These are phyloP conservation scores for Torulaspora franciscae DNA, from an alignment of 805 yeast genomes.

Conservation along the genomic window DNA sequence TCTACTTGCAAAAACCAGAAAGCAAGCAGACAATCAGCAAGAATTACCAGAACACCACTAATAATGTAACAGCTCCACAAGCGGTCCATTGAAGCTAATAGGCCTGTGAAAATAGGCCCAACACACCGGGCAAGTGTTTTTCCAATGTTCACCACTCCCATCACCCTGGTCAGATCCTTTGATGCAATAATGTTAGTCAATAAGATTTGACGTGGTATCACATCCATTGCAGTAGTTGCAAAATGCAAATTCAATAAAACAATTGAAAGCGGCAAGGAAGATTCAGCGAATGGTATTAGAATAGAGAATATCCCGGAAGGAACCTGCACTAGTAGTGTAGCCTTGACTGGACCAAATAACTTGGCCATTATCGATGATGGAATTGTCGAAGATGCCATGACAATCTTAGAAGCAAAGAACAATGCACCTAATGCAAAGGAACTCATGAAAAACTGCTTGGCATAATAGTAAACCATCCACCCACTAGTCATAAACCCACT, in stretches of 20 bases:
- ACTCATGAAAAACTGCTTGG: conserved; percentile 47
- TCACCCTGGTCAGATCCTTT: conserved; percentile 62
- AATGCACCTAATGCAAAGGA: conserved; percentile 61
- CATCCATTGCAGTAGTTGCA: conserved; percentile 77
- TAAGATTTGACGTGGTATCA: conserved; percentile 82
- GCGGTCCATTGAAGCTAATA: conserved; percentile 49
- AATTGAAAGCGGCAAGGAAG: conserved; percentile 42
- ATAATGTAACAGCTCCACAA: conserved; percentile 51
- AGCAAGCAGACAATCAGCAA: conserved; percentile 36
- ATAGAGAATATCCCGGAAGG: conserved; percentile 70
- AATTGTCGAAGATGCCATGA: conserved; percentile 63
- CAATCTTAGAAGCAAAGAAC: conserved; percentile 58
- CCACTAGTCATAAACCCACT: conserved; percentile 84
- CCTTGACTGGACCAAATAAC: conserved; percentile 68
- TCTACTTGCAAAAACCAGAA: conserved; percentile 36
- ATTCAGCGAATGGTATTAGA: conserved; percentile 45
- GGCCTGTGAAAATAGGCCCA: conserved; percentile 79
- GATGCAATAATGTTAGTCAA: conserved; percentile 61
- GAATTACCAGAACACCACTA: conserved; percentile 44
- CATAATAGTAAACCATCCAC: conserved; percentile 82
- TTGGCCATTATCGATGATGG: conserved; percentile 72
- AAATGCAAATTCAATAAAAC: conserved; percentile 50
- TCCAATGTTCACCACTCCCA: conserved; percentile 83
- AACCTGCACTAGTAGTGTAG: conserved; percentile 67
- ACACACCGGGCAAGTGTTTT: conserved; percentile 79